These are phyloP conservation scores for Leptographium procerum DNA, from an alignment of 2,329 filamentous ascomycete genomes.

Conservation along the genomic window DNA sequence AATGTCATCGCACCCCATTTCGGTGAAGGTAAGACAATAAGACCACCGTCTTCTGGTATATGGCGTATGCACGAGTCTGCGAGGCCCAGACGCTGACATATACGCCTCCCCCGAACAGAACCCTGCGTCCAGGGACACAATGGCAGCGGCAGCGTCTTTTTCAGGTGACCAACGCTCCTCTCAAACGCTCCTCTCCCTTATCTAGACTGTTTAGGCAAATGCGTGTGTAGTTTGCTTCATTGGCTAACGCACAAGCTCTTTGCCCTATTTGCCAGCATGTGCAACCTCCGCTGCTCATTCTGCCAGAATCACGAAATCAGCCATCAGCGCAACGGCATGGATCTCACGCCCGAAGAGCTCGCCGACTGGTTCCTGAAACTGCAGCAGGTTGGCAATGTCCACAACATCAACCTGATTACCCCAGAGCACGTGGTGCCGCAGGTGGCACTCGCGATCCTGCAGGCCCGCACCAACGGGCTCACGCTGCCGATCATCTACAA, in stretches of 20 bases:
- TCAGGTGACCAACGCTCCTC: conserved; percentile 39
- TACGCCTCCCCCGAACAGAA: conserved; percentile 34
- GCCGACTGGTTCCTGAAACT: conserved; percentile 73
- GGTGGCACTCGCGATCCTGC: conserved; percentile 64
- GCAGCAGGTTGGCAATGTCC: conserved; percentile 66
- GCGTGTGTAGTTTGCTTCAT: not conserved
- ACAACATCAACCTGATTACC: conserved; percentile 83
- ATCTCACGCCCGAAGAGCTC: conserved; percentile 66
- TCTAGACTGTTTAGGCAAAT: no score
- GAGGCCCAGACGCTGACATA: not conserved
- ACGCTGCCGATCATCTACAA: conserved; percentile 73
- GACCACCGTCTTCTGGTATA: not conserved
- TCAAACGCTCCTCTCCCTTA: no score
- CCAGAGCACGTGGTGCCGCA: conserved; percentile 82
- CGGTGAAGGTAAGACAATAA: conserved; percentile 48
- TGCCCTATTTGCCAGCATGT: conserved; percentile 22
- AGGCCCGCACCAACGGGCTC: conserved; percentile 59
- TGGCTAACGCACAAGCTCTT: not conserved
- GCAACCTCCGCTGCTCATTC: conserved; percentile 61
- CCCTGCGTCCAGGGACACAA: conserved; percentile 75
- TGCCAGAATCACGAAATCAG: conserved; percentile 80
- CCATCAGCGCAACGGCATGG: conserved; percentile 70
- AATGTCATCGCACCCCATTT: conserved; percentile 81
- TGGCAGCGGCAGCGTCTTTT: conserved; percentile 72
- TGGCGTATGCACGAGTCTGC: no score